These are phyloP conservation scores for Arctostaphylos glauca DNA, from an alignment of 148 eudicot genomes.

Conservation along the genomic window DNA sequence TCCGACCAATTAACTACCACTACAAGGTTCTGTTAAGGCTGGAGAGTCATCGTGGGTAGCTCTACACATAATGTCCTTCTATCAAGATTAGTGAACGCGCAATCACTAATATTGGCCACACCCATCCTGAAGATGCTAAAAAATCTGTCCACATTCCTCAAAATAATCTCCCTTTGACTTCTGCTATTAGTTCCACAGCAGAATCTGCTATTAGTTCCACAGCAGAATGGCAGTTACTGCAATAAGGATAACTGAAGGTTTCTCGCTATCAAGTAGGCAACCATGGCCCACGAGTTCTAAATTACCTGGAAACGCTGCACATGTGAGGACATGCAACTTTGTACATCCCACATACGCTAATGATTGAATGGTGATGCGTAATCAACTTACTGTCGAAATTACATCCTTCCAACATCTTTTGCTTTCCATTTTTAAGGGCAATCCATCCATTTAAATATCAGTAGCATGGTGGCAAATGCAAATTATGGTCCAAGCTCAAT, in stretches of 20 bases:
- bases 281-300: not conserved
- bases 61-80: not conserved
- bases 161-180: not conserved
- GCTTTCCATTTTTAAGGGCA: not conserved
- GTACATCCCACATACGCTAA: not conserved
- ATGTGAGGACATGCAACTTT: not conserved
- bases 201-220: not conserved
- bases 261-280: not conserved
- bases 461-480: not conserved
- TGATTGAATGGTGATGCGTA: not conserved
- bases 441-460: not conserved
- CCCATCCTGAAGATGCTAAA: not conserved
- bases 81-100: not conserved
- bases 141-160: not conserved
- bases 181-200: not conserved
- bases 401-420: not conserved
- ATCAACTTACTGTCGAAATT: not conserved
- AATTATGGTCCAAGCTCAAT: not conserved
- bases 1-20: not conserved
- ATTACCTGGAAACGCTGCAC: not conserved
- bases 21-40: not conserved
- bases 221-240: not conserved
- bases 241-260: not conserved
- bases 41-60: not conserved
- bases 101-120: not conserved